These are phyloP conservation scores for Arthrobotrys sphaeroides DNA, from an alignment of 2,329 filamentous ascomycete genomes.

Conservation along the genomic window DNA sequence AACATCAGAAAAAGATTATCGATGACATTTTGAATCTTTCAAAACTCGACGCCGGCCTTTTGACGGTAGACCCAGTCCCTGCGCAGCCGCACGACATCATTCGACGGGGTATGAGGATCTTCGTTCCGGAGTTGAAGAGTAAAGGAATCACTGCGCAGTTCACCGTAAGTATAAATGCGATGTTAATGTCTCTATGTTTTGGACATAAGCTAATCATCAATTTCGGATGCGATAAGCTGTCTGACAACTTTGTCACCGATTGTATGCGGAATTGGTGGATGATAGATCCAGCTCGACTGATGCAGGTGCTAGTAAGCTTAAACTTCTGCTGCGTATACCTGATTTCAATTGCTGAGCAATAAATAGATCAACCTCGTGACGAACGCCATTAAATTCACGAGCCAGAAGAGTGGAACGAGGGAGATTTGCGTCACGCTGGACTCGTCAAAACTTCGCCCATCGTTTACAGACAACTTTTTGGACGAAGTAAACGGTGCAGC, in stretches of 20 bases:
- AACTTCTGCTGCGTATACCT: background rate
- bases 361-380: slow-evolving; percentile 73
- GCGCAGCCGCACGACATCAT: slow-evolving; percentile 75
- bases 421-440: slow-evolving; percentile 55
- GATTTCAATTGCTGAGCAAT: background rate
- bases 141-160: slow-evolving; percentile 78
- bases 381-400: slow-evolving; percentile 68
- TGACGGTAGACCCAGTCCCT: slow-evolving; percentile 75
- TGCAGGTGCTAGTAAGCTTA: slow-evolving; percentile 69
- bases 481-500: slow-evolving; percentile 6
- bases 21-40: slow-evolving; percentile 74
- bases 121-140: slow-evolving; percentile 76
- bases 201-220: background rate
- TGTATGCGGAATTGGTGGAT: slow-evolving; percentile 70
- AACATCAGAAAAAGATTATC: slow-evolving; percentile 78
- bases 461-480: slow-evolving; percentile 43
- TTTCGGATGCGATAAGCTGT: slow-evolving; percentile 9
- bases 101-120: slow-evolving; percentile 77
- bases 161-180: slow-evolving; percentile 62
- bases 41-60: slow-evolving; percentile 75
- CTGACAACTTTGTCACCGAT: slow-evolving; percentile 30
- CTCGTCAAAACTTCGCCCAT: slow-evolving; percentile 43
- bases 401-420: slow-evolving; percentile 56
- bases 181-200: background rate
- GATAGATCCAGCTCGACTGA: slow-evolving; percentile 77